Base-by-base conservation (phyloP, 225 moss, liverwort and hornwort genomes). In the Rhytidiadelphus loreus region DNA sequence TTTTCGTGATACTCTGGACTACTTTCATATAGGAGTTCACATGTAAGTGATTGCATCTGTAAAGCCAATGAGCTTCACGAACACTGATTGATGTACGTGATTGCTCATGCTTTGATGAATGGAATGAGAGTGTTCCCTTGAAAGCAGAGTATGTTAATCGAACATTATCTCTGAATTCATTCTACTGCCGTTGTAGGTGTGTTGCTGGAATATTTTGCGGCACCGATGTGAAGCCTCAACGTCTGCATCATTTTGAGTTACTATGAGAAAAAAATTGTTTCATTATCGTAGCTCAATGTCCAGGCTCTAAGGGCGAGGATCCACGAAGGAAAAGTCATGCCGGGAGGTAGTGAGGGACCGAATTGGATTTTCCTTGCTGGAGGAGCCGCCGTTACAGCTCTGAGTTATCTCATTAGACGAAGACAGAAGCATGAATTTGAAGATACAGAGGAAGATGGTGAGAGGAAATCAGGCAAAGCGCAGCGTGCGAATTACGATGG, bases 331-430 rank as follows among this genome's bases (percentile, higher is more conserved):
- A 24, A 61, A 78, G 83, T 82, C 71, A 94, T 94, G 94, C 88
- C 83, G 80, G 89, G 92, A 88, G 88, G 91, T 35, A 96, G 71
- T 87, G 96, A 96, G 85, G 95, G 98, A 63, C 95, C 97, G 70
- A 96, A 97, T 87, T 98, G 98, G 98, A 83, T 96, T 87, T 90
- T 98, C 80, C 85, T 98, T 86, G 96, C 92, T 83, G 98, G 98
- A 75, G 98, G 98, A 92, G 97, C 95, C 52, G 92, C 97, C 53
- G 94, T 96, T 59, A 94, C 98, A 86, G 98, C 97, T 55, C 53
- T 98, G 63, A 95, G 97, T 88, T 95, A 95, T 63, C 86, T 95
- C 87, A 94, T 97, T 87, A 95, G 96, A 83, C 95, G 95, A 84
- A 92, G 92, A 84, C 97, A 95, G 78, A 97, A 89, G 88, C 91